phyloP scores from a whole-genome alignment of 2,329 filamentous ascomycete genomes.

The Microdochium nivale region DNA sequence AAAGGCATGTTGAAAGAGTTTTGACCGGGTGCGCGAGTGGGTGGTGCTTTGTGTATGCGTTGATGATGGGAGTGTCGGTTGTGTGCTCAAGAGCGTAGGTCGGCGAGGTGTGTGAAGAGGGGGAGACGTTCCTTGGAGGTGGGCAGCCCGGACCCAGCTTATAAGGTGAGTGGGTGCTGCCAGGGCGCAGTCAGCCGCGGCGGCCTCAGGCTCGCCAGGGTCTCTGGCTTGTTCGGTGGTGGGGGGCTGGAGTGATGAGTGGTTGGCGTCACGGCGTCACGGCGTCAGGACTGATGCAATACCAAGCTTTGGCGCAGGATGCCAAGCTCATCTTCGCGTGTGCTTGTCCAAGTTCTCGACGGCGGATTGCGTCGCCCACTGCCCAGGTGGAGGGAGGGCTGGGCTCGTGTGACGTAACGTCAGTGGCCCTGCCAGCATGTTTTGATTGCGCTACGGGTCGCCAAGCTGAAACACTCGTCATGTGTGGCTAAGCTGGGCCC shows the following conservation, averaged over 20 bases:
- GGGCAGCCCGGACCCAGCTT: background rate
- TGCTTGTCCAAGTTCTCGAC: background rate
- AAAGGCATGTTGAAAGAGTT: slow-evolving; percentile 28
- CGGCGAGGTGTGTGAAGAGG: background rate
- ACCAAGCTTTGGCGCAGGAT: background rate
- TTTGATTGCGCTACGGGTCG: no score
- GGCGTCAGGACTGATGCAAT: background rate
- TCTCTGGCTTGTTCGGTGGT: background rate
- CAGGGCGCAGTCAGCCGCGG: background rate
- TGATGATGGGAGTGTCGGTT: no score
- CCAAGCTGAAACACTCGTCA: no score
- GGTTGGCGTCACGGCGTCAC: no score
- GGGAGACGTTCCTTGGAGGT: background rate
- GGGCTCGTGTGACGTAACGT: background rate
- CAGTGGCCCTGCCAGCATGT: no score
- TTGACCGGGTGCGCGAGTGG: no score
- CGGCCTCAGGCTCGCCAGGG: background rate
- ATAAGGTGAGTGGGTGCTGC: background rate
- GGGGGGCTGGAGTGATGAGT: no score
- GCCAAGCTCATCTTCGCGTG: background rate
- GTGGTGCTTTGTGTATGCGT: no score
- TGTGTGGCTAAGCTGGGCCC: no score
- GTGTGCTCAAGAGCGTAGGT: no score
- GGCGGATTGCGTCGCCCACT: background rate
- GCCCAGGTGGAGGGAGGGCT: background rate